These are phyloP conservation scores for Coelastrella sp. DNA, from an alignment of 139 green algal genomes.

Conservation along the genomic window DNA sequence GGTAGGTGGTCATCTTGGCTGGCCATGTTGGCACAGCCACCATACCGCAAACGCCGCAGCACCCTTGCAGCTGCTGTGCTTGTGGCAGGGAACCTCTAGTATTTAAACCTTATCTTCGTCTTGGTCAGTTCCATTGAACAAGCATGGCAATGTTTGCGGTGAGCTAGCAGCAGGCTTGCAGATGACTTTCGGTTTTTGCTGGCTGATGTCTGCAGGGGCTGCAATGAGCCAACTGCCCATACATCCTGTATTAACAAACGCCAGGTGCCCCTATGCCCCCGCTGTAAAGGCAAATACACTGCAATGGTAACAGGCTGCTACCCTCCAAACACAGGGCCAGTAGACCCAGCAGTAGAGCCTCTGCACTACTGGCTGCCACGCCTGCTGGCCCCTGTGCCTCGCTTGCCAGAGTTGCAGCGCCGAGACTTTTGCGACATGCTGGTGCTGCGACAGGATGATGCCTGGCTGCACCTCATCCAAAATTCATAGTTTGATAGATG, in stretches of 20 bases:
- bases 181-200: neutral
- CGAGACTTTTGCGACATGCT: constrained; percentile 48
- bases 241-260: constrained; percentile 14
- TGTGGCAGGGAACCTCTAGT: no score
- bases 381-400: constrained; percentile 24
- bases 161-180: neutral
- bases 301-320: constrained; percentile 41
- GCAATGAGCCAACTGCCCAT: constrained; percentile 47
- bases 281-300: constrained; percentile 46
- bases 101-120: no score
- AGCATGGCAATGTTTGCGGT: neutral
- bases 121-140: no score
- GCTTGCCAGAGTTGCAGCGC: neutral
- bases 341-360: constrained; percentile 25
- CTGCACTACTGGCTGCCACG: constrained; percentile 49
- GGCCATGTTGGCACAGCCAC: no score
- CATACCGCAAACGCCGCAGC: no score
- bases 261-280: constrained; percentile 40
- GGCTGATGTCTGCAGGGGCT: constrained; percentile 28
- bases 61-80: neutral
- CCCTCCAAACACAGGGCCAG: neutral
- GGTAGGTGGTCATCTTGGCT: neutral
- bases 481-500: neutral
- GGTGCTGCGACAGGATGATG: constrained; percentile 49
- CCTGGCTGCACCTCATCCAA: constrained; percentile 45